phyloP scores from a whole-genome alignment of 2,329 filamentous ascomycete genomes.

The Zasmidium citrigriseum region DNA sequence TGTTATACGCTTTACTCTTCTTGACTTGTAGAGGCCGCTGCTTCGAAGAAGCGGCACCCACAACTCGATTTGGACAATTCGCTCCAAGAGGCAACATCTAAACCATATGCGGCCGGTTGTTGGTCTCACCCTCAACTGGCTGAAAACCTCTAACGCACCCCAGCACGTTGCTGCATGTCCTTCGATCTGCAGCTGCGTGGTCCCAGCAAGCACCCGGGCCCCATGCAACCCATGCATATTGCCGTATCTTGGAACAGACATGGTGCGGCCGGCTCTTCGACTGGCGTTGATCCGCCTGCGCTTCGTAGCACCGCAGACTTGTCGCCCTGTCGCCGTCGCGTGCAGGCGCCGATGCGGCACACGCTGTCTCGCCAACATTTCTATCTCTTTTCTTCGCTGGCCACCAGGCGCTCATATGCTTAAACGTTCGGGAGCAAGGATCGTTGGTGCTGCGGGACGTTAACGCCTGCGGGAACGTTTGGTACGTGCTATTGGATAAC shows the following conservation, averaged over 20 bases:
- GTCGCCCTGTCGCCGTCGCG: not conserved
- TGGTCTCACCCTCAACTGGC: too few species aligned
- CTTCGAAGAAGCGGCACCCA: not conserved
- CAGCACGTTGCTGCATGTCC: conserved; percentile 14
- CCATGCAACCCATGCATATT: conserved; percentile 10
- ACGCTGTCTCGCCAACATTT: conserved; percentile 1
- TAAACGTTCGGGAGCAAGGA: conserved; percentile 4
- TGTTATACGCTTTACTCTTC: too few species aligned
- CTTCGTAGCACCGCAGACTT: conserved; percentile 3
- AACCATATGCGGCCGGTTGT: too few species aligned
- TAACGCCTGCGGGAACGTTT: conserved; percentile 16
- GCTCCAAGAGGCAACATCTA: too few species aligned
- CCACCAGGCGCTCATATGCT: not conserved
- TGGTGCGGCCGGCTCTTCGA: conserved; percentile 10
- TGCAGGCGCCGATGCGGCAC: not conserved
- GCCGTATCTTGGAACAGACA: conserved; percentile 12
- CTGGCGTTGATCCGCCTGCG: conserved; percentile 11
- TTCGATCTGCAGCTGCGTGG: conserved; percentile 18
- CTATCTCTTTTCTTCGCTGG: conserved; percentile 2
- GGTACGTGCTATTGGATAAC: conserved; percentile 18
- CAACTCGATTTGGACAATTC: too few species aligned
- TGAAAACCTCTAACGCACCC: too few species aligned
- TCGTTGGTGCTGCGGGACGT: conserved; percentile 11
- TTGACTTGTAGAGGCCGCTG: not conserved
- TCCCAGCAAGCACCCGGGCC: conserved; percentile 7